phyloP scores from a whole-genome alignment of 768 basidiomycete species.

The Amanita phalloides region DNA sequence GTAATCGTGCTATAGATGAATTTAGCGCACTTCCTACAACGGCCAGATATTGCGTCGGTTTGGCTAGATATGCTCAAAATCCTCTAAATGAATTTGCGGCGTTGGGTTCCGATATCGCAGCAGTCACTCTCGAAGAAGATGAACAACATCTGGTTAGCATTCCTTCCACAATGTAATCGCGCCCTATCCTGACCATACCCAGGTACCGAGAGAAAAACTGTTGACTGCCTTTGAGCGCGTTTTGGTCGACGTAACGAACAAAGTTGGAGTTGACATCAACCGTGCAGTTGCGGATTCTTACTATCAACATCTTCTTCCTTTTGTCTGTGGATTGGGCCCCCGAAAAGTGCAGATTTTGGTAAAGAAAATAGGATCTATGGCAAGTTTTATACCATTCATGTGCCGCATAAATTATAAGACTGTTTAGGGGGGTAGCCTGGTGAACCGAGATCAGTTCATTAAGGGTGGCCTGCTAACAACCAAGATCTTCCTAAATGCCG shows the following conservation, averaged over 20 bases:
- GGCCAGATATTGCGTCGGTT: slow-evolving; percentile 86
- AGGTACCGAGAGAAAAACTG: slow-evolving; percentile 86
- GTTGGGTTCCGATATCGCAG: slow-evolving; percentile 72
- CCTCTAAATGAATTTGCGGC: slow-evolving; percentile 93
- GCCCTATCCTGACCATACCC: neutral
- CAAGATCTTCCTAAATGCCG: slow-evolving; percentile 86
- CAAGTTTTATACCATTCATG: slow-evolving; percentile 23
- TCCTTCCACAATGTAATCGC: slow-evolving; percentile 4
- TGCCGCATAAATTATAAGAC: slow-evolving; percentile 6
- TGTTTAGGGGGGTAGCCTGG: slow-evolving; percentile 70
- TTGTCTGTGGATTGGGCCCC: slow-evolving; percentile 88
- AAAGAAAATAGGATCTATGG: slow-evolving; percentile 69
- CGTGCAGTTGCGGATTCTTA: slow-evolving; percentile 82
- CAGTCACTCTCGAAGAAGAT: slow-evolving; percentile 77
- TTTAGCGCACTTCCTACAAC: slow-evolving; percentile 67
- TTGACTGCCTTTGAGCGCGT: slow-evolving; percentile 72
- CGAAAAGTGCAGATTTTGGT: slow-evolving; percentile 83
- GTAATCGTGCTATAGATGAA: slow-evolving; percentile 75
- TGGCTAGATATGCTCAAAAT: slow-evolving; percentile 89
- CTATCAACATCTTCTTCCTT: slow-evolving; percentile 81
- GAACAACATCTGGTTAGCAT: slow-evolving; percentile 71
- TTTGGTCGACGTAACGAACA: slow-evolving; percentile 84
- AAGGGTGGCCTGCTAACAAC: slow-evolving; percentile 70
- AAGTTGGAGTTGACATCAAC: slow-evolving; percentile 94
- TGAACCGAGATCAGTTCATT: slow-evolving; percentile 85